Percentiles rank a stretch among this genome's conserved stretches.
phyloP scores from a whole-genome alignment of 2,329 filamentous ascomycete species.

The Graphilbum ipis-grandicollis region DNA sequence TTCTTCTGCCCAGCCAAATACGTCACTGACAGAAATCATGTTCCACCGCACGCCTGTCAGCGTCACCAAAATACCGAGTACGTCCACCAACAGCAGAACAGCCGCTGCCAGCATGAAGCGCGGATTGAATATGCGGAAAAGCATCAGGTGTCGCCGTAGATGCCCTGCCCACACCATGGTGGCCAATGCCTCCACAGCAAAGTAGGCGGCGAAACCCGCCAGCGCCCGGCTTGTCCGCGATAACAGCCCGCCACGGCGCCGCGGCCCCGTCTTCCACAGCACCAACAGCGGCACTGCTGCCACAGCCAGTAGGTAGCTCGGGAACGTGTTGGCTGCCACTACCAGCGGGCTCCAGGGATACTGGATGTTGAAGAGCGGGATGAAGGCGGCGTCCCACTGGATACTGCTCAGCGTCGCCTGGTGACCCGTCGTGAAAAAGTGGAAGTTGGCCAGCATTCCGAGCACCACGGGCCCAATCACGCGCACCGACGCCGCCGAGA shows the following conservation, averaged over 20 bases:
- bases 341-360: constrained; percentile 84
- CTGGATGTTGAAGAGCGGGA: constrained; percentile 62
- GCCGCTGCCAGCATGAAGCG: constrained; percentile 70
- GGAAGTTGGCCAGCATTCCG: constrained; percentile 76
- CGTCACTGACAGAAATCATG: constrained; percentile 60
- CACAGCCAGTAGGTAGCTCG: constrained; percentile 69
- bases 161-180: constrained; percentile 85
- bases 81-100: constrained; percentile 58
- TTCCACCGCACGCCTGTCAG: constrained; percentile 60
- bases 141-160: constrained; percentile 82
- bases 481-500: constrained; percentile 16
- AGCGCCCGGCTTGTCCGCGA: constrained; percentile 54
- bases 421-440: constrained; percentile 97
- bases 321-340: constrained; percentile 74
- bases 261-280: constrained; percentile 77
- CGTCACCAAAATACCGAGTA: constrained; percentile 54
- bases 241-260: constrained; percentile 50
- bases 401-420: constrained; percentile 76
- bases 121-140: constrained; percentile 86
- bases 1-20: constrained; percentile 56
- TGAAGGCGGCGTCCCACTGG: constrained; percentile 93
- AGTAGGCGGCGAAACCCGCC: constrained; percentile 63
- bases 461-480: constrained; percentile 73
- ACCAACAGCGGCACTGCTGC: constrained; percentile 64
- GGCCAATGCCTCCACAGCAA: constrained; percentile 64